Percentiles rank a stretch among this genome's conserved stretches.
Evolutionary conservation across 768 basidiomycete genomes (phyloP).

Genomic region (Neoboletus subvelutipes): DNA sequence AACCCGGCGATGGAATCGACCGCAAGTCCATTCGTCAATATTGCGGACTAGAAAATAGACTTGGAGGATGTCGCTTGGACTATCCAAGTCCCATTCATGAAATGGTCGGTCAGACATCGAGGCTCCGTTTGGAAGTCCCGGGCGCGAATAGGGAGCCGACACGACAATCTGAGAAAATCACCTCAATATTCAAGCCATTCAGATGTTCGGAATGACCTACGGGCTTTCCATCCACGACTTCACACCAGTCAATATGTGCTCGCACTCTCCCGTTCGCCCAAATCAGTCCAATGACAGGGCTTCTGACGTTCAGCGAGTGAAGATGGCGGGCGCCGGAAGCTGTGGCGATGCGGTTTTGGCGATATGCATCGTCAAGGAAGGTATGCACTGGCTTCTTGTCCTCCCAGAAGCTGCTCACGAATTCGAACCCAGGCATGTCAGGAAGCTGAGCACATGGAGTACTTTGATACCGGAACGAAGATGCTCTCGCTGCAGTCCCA

Average conservation of each 20-base stretch:
- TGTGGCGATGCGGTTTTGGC: constrained; percentile 59
- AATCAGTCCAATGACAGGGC: constrained; percentile 53
- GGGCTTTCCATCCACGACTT: constrained; percentile 31
- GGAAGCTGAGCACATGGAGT: constrained; percentile 50
- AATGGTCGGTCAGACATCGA: constrained; percentile 30
- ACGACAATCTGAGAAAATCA: constrained; percentile 40
- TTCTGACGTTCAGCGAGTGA: constrained; percentile 43
- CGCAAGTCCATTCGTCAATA: constrained; percentile 52
- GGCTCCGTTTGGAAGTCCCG: constrained; percentile 11
- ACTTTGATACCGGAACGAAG: constrained; percentile 52
- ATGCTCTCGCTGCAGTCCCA: constrained; percentile 40
- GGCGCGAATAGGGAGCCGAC: constrained; percentile 47
- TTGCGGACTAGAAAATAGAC: constrained; percentile 53
- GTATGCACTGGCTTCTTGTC: constrained; percentile 57
- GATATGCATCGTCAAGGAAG: constrained; percentile 51
- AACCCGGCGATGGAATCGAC: constrained; percentile 41
- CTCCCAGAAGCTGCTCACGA: constrained; percentile 55
- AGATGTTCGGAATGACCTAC: constrained; percentile 28
- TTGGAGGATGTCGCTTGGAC: constrained; percentile 44
- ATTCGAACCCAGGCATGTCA: constrained; percentile 49
- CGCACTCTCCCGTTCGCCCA: constrained; percentile 53
- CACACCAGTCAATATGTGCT: constrained; percentile 58
- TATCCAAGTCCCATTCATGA: constrained; percentile 50
- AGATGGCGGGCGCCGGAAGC: constrained; percentile 50
- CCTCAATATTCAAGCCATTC: background rate